These are phyloP conservation scores for Caryocar brasiliense DNA, from an alignment of 441 rosid species.

Conservation along the genomic window DNA sequence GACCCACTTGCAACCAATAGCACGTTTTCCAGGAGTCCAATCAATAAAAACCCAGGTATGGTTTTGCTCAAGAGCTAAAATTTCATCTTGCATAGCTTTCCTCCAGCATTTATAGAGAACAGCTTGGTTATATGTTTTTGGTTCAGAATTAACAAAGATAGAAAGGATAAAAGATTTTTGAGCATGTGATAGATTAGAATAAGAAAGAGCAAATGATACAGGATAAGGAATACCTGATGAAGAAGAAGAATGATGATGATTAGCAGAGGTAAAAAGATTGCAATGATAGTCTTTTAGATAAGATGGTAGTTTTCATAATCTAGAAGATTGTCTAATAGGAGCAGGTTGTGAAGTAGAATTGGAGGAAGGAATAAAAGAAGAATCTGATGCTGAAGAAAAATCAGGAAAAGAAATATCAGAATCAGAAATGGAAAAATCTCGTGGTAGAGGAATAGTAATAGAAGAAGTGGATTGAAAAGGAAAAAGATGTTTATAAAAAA, in stretches of 20 bases:
- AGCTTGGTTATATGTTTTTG: not conserved
- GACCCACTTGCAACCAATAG: not conserved
- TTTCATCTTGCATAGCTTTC: not conserved
- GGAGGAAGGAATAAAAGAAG: not conserved
- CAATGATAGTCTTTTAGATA: too few relatives aligned
- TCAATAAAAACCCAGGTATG: not conserved
- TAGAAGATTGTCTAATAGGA: too few relatives aligned
- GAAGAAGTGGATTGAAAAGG: not conserved
- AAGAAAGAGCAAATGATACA: not conserved
- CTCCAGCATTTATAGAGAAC: not conserved
- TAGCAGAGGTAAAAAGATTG: too few relatives aligned
- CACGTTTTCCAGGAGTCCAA: not conserved
- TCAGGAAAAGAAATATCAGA: not conserved
- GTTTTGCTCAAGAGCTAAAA: not conserved
- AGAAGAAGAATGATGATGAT: not conserved
- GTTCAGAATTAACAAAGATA: not conserved
- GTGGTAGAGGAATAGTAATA: not conserved
- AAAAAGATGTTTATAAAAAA: not conserved
- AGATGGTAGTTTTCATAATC: too few relatives aligned
- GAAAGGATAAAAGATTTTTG: too few relatives aligned
- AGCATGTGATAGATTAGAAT: not conserved
- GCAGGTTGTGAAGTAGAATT: too few relatives aligned
- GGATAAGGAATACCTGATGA: not conserved
- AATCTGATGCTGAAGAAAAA: not conserved
- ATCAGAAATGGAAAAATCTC: not conserved